These are phyloP conservation scores for Lichtheimia ornata DNA, from an alignment of 371 early-diverging fungal species.

Conservation along the genomic window DNA sequence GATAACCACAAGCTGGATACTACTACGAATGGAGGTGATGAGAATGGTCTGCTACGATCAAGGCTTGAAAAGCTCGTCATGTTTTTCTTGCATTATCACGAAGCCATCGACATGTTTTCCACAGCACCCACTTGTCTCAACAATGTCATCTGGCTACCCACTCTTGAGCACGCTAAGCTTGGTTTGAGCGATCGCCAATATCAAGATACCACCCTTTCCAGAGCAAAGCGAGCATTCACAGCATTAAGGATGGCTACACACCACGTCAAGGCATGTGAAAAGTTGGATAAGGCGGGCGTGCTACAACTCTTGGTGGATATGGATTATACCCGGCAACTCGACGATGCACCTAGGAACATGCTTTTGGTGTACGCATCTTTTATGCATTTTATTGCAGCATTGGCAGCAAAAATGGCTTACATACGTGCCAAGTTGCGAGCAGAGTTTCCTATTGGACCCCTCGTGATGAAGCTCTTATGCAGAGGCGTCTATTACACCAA, in stretches of 20 bases:
- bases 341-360: neutral
- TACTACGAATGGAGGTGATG: neutral
- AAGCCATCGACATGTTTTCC: slow-evolving; percentile 27
- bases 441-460: slow-evolving; percentile 18
- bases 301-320: slow-evolving; percentile 17
- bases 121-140: slow-evolving; percentile 22
- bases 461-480: slow-evolving; percentile 21
- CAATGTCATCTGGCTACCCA: slow-evolving; percentile 25
- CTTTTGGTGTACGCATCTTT: slow-evolving; percentile 23
- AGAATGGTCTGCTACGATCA: slow-evolving; percentile 5
- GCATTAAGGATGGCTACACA: slow-evolving; percentile 17
- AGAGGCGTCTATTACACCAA: slow-evolving; percentile 10
- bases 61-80: slow-evolving; percentile 23
- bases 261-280: slow-evolving; percentile 26
- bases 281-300: slow-evolving; percentile 23
- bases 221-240: slow-evolving; percentile 29
- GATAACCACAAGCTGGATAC: slow-evolving; percentile 4
- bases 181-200: slow-evolving; percentile 11
- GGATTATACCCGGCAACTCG: neutral
- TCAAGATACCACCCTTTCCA: slow-evolving; percentile 11
- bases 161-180: slow-evolving; percentile 24
- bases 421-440: slow-evolving; percentile 28
- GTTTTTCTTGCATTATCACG: slow-evolving; percentile 26
- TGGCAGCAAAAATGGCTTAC: slow-evolving; percentile 27
- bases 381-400: slow-evolving; percentile 26